Conservation (phyloP, 345 rosid genomes). For the Ceriops decandra region DNA sequence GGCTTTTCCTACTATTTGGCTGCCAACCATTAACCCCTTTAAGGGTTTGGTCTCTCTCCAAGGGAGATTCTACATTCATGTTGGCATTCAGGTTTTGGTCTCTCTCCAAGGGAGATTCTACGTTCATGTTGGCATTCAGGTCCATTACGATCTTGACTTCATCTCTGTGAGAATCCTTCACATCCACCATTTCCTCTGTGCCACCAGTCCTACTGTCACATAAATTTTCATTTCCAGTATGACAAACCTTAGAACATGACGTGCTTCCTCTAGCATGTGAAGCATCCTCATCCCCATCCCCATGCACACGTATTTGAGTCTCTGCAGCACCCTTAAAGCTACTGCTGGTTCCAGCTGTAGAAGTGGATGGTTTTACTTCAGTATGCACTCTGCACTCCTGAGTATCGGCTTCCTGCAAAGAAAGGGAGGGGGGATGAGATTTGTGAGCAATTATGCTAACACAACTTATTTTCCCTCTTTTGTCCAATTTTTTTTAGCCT, state of each 20-base stretch:
- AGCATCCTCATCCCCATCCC: slow-evolving; percentile 5
- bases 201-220: slow-evolving; percentile 16
- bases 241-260: slow-evolving; percentile 23
- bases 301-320: slow-evolving; percentile 15
- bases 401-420: slow-evolving; percentile 33
- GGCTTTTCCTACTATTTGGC: slow-evolving; percentile 36
- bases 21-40: slow-evolving; percentile 25
- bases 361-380: slow-evolving; percentile 18
- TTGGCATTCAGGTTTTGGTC: slow-evolving; percentile 16
- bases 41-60: slow-evolving; percentile 20
- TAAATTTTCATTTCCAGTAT: slow-evolving; percentile 23
- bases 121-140: slow-evolving; percentile 24
- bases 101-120: slow-evolving; percentile 21
- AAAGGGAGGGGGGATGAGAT: too few relatives aligned
- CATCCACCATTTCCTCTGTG: slow-evolving; percentile 30
- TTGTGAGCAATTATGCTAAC: too few relatives aligned
- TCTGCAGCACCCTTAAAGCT: slow-evolving; percentile 25
- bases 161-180: slow-evolving; percentile 26
- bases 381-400: slow-evolving; percentile 19
- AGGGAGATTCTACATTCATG: slow-evolving; percentile 29
- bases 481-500: too few relatives aligned
- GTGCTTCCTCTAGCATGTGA: slow-evolving; percentile 25
- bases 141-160: slow-evolving; percentile 26
- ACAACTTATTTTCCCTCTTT: too few relatives aligned
- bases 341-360: slow-evolving; percentile 15